Percentiles rank a stretch among this genome's conserved stretches.
phyloP scores from a whole-genome alignment of 2,329 filamentous ascomycete species.

The Xylariaceae sp. region DNA sequence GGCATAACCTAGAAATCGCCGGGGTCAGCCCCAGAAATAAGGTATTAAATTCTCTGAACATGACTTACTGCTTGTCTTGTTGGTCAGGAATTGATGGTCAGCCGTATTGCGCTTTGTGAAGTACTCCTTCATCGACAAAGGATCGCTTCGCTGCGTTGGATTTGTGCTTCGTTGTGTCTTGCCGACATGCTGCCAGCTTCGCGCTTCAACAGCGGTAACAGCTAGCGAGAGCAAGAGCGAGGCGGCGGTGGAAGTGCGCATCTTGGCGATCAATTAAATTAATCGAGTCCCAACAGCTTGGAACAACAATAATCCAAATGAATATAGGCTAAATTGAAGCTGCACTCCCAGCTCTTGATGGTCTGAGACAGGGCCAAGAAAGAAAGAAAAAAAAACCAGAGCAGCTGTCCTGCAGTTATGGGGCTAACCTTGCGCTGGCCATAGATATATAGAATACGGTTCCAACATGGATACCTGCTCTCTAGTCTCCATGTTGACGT shows the following conservation, averaged over 20 bases:
- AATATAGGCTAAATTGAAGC: conserved; percentile 5
- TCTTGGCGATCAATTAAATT: conserved; percentile 12
- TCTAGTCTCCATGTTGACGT: too few species aligned
- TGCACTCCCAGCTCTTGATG: conserved; percentile 13
- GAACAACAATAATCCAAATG: too few species aligned
- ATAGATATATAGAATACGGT: too few species aligned
- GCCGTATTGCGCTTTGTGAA: conserved; percentile 24
- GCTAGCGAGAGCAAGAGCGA: conserved; percentile 24
- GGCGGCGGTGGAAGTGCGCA: conserved; percentile 24
- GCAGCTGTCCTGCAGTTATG: too few species aligned
- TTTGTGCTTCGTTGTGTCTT: conserved; percentile 23
- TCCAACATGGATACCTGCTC: too few species aligned
- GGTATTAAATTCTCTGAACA: neutral
- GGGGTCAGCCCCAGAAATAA: neutral
- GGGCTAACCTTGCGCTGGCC: too few species aligned
- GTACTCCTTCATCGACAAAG: conserved; percentile 19
- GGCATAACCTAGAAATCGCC: conserved; percentile 43
- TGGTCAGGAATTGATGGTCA: conserved; percentile 25
- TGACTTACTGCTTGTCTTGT: conserved; percentile 28
- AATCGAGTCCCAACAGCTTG: too few species aligned
- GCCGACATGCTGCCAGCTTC: conserved; percentile 31
- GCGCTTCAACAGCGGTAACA: conserved; percentile 16
- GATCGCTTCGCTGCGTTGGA: conserved; percentile 1
- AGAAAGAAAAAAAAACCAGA: conserved; percentile 2
- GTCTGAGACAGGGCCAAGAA: conserved; percentile 2